Conservation (phyloP, 305 asterid genomes). For the Solanum hybrid region DNA sequence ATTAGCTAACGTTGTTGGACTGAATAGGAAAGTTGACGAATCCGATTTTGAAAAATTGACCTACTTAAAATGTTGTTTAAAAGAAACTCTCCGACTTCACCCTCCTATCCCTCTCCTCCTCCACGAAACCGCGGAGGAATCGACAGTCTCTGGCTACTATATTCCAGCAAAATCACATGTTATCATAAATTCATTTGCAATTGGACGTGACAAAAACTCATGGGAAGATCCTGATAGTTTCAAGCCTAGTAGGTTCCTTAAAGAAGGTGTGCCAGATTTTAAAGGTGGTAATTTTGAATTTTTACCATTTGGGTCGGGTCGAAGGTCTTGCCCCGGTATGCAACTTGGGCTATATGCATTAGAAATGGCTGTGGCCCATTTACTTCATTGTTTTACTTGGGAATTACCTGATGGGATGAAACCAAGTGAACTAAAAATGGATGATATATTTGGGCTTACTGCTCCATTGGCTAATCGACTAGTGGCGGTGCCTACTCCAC, state of each 20-base stretch:
- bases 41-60: constrained; percentile 49
- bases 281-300: constrained; percentile 69
- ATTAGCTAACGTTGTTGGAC: constrained; percentile 48
- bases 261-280: constrained; percentile 48
- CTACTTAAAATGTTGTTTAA: constrained; percentile 55
- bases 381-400: constrained; percentile 67
- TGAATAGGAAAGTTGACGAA: constrained; percentile 53
- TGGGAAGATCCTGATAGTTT: constrained; percentile 58
- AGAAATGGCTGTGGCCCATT: constrained; percentile 77
- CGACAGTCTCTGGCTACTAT: constrained; percentile 51
- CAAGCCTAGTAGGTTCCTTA: constrained; percentile 48
- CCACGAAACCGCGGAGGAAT: constrained; percentile 62
- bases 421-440: constrained; percentile 52
- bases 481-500: constrained; percentile 52
- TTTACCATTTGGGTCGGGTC: constrained; percentile 84
- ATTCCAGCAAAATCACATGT: constrained; percentile 60
- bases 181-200: constrained; percentile 72
- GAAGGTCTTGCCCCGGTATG: constrained; percentile 95
- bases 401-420: constrained; percentile 76
- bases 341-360: constrained; percentile 62
- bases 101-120: constrained; percentile 91
- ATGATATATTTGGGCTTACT: constrained; percentile 70
- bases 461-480: constrained; percentile 61
- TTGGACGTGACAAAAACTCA: constrained; percentile 53
- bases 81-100: constrained; percentile 81